phyloP scores from a whole-genome alignment of 306 rosid genomes.

The Glycine soja region DNA sequence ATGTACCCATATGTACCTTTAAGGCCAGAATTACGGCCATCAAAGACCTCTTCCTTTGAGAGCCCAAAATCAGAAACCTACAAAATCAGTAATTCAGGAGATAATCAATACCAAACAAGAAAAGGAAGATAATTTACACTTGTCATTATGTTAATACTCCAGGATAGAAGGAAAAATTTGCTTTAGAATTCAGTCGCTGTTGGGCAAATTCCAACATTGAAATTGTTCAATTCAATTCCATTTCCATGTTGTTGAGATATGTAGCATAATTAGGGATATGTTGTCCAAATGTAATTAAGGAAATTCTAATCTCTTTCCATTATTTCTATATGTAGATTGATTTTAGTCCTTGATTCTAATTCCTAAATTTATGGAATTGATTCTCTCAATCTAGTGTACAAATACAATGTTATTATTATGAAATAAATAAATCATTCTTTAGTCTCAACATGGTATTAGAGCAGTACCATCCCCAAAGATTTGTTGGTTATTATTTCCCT shows the following conservation, averaged over 20 bases:
- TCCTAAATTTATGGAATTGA: neutral
- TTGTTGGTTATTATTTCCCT: no score
- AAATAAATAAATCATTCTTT: neutral
- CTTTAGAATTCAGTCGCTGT: no score
- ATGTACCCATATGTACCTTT: conserved; percentile 87
- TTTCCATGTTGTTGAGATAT: no score
- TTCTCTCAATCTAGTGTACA: neutral
- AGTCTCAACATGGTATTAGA: neutral
- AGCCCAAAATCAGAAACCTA: conserved; percentile 89
- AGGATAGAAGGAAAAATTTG: neutral
- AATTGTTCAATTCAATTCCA: no score
- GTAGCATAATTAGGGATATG: neutral
- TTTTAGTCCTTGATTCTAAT: neutral
- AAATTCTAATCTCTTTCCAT: neutral
- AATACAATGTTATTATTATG: neutral
- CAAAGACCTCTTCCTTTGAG: conserved; percentile 75
- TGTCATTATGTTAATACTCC: neutral
- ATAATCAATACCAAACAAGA: conserved; percentile 25
- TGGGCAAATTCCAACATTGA: no score
- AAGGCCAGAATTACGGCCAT: conserved; percentile 72
- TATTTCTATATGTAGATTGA: neutral
- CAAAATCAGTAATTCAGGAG: conserved; percentile 10
- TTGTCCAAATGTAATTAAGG: neutral
- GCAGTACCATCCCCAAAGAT: no score
- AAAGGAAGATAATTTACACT: neutral